Percentiles rank a stretch among this genome's conserved stretches.
Conservation (phyloP, 495 filamentous ascomycete genomes). For the Amphirosellinia nigrospora region DNA sequence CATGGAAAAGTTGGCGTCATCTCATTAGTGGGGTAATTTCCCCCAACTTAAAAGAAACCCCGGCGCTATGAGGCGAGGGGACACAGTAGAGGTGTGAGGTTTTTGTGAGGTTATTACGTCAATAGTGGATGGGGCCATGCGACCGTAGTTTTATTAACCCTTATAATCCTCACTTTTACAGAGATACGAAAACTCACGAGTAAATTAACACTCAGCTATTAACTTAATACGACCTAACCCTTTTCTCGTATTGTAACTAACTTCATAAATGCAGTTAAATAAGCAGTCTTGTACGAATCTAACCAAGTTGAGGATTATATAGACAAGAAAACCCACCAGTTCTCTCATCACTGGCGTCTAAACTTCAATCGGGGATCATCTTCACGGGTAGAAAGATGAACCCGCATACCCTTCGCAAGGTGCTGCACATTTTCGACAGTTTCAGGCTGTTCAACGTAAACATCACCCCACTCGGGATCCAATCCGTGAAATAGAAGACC, state of each 20-base stretch:
- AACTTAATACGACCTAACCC: too few species aligned
- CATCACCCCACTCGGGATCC: not conserved
- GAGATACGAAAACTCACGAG: too few species aligned
- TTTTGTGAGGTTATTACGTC: not conserved
- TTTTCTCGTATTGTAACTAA: too few species aligned
- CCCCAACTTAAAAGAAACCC: not conserved
- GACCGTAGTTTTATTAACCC: not conserved
- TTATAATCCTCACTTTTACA: too few species aligned
- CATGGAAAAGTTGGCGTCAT: not conserved
- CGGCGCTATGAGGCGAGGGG: not conserved
- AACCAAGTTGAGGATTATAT: not conserved
- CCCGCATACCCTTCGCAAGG: conserved; percentile 3
- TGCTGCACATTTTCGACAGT: not conserved
- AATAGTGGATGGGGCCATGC: not conserved
- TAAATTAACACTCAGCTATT: too few species aligned
- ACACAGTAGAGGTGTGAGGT: not conserved
- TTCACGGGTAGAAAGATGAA: not conserved
- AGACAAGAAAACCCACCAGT: not conserved
- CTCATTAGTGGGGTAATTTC: not conserved
- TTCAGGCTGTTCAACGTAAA: conserved; percentile 1
- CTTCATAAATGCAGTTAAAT: too few species aligned
- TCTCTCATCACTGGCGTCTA: not conserved
- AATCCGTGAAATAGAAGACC: conserved; percentile 11
- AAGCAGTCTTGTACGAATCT: too few species aligned
- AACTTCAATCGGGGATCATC: not conserved